phyloP scores from a whole-genome alignment of 2,329 filamentous ascomycete species.

The Zasmidium cellare region DNA sequence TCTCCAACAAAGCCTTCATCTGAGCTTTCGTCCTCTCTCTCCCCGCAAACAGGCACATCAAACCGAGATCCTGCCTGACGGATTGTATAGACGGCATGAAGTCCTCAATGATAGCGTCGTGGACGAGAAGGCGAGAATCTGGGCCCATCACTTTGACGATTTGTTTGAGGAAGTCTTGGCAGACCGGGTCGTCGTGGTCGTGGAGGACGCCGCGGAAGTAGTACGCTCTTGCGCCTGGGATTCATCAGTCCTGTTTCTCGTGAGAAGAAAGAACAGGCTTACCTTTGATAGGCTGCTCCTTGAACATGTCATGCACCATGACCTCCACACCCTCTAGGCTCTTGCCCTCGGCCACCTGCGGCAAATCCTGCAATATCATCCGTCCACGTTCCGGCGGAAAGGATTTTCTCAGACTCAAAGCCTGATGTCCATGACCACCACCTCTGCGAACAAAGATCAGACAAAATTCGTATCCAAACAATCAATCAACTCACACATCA shows the following conservation, averaged over 20 bases:
- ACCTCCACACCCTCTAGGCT: neutral
- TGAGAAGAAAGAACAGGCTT: neutral
- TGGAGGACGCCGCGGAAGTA: conserved; percentile 1
- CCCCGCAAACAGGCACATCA: neutral
- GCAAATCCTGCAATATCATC: neutral
- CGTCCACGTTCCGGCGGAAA: neutral
- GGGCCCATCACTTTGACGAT: conserved; percentile 1
- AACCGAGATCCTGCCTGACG: neutral
- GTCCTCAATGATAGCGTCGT: conserved; percentile 1
- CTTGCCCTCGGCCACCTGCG: neutral
- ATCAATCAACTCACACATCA: conserved; percentile 1
- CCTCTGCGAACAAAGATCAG: neutral
- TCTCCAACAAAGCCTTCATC: conserved; percentile 1
- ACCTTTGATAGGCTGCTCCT: conserved; percentile 1
- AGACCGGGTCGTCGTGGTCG: neutral
- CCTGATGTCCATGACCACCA: neutral
- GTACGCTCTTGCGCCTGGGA: neutral
- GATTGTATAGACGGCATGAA: neutral
- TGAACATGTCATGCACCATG: neutral
- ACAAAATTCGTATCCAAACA: neutral
- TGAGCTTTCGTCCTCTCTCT: neutral
- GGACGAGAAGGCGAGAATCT: neutral
- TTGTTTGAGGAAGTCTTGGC: neutral
- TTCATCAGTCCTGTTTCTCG: neutral
- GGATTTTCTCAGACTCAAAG: neutral